These are phyloP conservation scores for Penicillium corylophilum DNA, from an alignment of 2,329 filamentous ascomycete genomes.

Conservation along the genomic window DNA sequence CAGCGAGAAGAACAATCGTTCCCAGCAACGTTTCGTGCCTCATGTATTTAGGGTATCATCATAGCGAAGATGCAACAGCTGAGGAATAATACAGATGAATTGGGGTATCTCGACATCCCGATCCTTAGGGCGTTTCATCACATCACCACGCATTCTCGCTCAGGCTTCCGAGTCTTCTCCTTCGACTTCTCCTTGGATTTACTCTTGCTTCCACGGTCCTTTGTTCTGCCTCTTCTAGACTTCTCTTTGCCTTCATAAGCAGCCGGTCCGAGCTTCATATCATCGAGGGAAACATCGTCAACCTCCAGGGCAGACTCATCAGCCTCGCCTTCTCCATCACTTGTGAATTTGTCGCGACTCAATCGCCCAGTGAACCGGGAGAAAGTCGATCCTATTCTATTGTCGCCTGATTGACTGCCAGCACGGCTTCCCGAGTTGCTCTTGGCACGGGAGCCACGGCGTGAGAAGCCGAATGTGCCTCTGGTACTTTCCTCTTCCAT, in stretches of 20 bases:
- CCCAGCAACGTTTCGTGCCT: background rate
- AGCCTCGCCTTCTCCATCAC: constrained; percentile 29
- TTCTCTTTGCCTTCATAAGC: constrained; percentile 26
- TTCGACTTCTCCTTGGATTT: constrained; percentile 35
- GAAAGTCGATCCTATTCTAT: constrained; percentile 35
- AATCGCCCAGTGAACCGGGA: constrained; percentile 35
- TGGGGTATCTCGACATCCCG: constrained; percentile 11
- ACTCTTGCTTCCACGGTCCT: constrained; percentile 23
- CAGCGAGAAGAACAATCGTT: background rate
- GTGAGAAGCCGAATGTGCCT: constrained; percentile 26
- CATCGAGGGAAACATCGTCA: constrained; percentile 16
- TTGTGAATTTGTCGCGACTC: constrained; percentile 31
- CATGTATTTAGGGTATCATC: constrained; percentile 17
- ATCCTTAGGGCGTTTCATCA: constrained; percentile 3
- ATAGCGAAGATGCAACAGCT: constrained; percentile 8
- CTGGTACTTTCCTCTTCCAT: constrained; percentile 24
- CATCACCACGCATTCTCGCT: constrained; percentile 41
- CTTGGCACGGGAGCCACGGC: constrained; percentile 30
- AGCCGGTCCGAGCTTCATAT: constrained; percentile 13
- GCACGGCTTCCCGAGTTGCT: constrained; percentile 38
- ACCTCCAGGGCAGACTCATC: constrained; percentile 26
- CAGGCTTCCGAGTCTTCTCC: constrained; percentile 38
- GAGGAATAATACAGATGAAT: constrained; percentile 6
- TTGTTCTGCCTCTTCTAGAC: constrained; percentile 20
- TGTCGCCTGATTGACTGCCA: constrained; percentile 37